phyloP scores from a whole-genome alignment of 768 basidiomycete species.

The Kwoniella sp. region DNA sequence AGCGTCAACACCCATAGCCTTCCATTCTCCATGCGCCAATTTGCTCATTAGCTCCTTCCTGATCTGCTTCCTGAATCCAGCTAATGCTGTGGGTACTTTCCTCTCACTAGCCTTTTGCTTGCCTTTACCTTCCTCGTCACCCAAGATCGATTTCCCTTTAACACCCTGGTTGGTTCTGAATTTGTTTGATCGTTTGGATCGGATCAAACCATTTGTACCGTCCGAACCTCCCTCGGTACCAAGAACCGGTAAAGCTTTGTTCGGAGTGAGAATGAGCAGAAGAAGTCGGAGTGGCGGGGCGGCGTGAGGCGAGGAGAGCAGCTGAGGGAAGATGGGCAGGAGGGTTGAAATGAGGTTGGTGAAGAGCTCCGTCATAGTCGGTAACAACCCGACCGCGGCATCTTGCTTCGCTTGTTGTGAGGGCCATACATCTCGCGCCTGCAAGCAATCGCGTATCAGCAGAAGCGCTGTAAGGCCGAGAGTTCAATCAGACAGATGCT shows the following conservation, averaged over 20 bases:
- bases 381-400: conserved; percentile 34
- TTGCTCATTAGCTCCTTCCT: conserved; percentile 57
- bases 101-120: conserved; percentile 33
- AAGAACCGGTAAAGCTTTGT: conserved; percentile 56
- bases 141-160: conserved; percentile 74
- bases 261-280: conserved; percentile 73
- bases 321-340: conserved; percentile 63
- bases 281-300: conserved; percentile 86
- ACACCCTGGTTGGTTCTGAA: conserved; percentile 80
- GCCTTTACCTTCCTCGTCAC: conserved; percentile 48
- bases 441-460: no score
- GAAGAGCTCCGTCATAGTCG: conserved; percentile 55
- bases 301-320: conserved; percentile 82
- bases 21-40: conserved; percentile 49
- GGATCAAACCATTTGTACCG: conserved; percentile 57
- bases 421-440: conserved; percentile 44
- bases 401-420: conserved; percentile 56
- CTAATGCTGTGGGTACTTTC: conserved; percentile 61
- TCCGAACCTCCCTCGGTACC: conserved; percentile 40
- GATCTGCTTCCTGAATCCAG: conserved; percentile 62
- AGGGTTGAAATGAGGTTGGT: conserved; percentile 54
- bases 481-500: no score
- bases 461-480: no score
- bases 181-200: conserved; percentile 81
- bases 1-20: conserved; percentile 49